Evolutionary conservation across 768 basidiomycete genomes (phyloP), one percentile per base, ranked within the genome.

Genomic region (Cyclocybe cylindracea): DNA sequence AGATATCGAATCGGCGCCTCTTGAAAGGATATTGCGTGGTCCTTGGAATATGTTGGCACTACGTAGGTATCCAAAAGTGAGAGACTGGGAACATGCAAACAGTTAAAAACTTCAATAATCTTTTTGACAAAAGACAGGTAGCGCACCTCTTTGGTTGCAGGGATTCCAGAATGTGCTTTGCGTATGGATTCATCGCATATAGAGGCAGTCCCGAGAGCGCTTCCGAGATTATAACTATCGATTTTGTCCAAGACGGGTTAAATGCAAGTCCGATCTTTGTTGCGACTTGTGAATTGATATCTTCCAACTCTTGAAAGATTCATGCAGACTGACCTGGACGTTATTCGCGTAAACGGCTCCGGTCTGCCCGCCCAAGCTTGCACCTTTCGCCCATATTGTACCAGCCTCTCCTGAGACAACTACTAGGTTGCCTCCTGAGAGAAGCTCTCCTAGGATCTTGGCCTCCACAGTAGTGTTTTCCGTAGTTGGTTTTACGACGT

Each of bases 1-100:
- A 86, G 75, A 61, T 79, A 85, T 24, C 83, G 78, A 16, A 85
- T 54, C 3, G 84, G 83, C 5, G 82, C 74, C 46, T 73, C 71
- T 37, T 73, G 68, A 42, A 67, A 66, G 0, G 74, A 49, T 5
- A 72, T 61, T 7, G 70, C 65, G 9, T 37, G 41, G 61, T 53
- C 14, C 56, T 55, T 10, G 73, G 80, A 73, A 55, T 85, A 86
- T 4, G 70, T 66, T 9, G 77, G 74, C 11, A 70, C 68, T 5
- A 79, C 64, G 56, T 87, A 86, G 5, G 71, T 67, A 59, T 85
- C 85, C 16, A 86, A 61, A 2, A 85, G 62, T 0, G 74, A 69
- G 24, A 83, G 59, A 13, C 83, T 84, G 41, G 34, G 14, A 14
- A 19, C 11, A 19, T 4, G 34, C 7, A n/a, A 44, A 11, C 32